Evolutionary conservation across 2,329 filamentous ascomycete genomes (phyloP).

Genomic region (Colletotrichum destructivum): DNA sequence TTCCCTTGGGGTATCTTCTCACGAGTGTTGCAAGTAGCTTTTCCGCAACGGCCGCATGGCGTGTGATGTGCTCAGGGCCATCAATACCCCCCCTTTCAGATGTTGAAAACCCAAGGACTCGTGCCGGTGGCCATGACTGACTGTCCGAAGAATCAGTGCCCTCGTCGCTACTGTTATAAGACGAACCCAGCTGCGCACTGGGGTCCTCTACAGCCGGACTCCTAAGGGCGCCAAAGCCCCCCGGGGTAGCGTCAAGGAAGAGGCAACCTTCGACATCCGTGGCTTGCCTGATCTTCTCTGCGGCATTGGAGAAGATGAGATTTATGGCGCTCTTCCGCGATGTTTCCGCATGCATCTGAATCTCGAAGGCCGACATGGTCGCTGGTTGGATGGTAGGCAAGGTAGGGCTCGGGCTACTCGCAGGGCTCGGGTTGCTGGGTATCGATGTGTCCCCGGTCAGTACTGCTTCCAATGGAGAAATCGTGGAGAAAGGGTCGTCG

Average conservation of each 20-base stretch:
- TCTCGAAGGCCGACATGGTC: conserved; percentile 23
- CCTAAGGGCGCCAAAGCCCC: neutral
- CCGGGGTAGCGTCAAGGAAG: neutral
- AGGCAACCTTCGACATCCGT: neutral
- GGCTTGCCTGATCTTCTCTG: conserved; percentile 47
- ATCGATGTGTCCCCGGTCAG: neutral
- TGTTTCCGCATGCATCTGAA: neutral
- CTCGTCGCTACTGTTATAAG: neutral
- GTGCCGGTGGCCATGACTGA: neutral
- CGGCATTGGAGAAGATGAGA: conserved; percentile 58
- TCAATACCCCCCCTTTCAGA: neutral
- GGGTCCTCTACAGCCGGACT: neutral
- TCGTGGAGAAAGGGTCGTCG: neutral
- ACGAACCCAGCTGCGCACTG: neutral
- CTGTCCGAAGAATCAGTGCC: neutral
- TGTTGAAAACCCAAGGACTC: conserved; percentile 46
- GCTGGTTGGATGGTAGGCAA: conserved; percentile 28
- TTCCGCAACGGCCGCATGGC: conserved; percentile 45
- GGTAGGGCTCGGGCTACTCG: neutral
- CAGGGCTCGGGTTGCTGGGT: neutral
- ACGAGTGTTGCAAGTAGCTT: conserved; percentile 49
- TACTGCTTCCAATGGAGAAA: neutral
- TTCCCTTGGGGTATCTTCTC: conserved; percentile 52
- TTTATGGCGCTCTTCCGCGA: neutral
- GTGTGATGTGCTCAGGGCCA: conserved; percentile 20